A percentile compares a stretch with the other conserved stretches of the same genome.
phyloP scores from a whole-genome alignment of 345 rosid species.

The Isatis tinctoria region DNA sequence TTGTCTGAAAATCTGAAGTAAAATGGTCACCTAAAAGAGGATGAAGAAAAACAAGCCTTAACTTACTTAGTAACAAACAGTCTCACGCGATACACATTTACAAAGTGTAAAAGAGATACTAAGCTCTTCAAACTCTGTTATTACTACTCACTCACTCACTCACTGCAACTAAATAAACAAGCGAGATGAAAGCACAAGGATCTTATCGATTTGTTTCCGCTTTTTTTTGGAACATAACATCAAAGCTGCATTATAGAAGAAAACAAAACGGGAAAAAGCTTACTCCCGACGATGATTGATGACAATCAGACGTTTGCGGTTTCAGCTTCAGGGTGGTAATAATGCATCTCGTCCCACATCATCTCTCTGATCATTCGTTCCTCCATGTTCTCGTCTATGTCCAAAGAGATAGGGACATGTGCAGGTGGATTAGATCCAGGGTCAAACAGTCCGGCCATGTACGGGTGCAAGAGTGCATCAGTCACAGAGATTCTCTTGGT shows the following conservation, averaged over 20 bases:
- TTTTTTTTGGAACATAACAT: not conserved
- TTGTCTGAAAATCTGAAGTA: too few relatives aligned
- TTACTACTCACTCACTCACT: slow-evolving; percentile 21
- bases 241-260: slow-evolving; percentile 11
- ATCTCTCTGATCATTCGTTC: slow-evolving; percentile 58
- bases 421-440: slow-evolving; percentile 63
- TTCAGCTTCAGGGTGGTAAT: slow-evolving; percentile 66
- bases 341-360: slow-evolving; percentile 82
- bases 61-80: slow-evolving; percentile 18
- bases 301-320: slow-evolving; percentile 29
- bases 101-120: slow-evolving; percentile 14
- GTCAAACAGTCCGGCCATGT: slow-evolving; percentile 60
- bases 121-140: slow-evolving; percentile 17
- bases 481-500: slow-evolving; percentile 64
- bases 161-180: slow-evolving; percentile 16
- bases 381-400: slow-evolving; percentile 58
- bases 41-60: slow-evolving; percentile 11
- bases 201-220: not conserved
- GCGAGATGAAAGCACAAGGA: slow-evolving; percentile 6
- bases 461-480: slow-evolving; percentile 82
- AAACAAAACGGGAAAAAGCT: not conserved
- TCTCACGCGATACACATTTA: slow-evolving; percentile 7
- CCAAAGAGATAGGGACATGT: slow-evolving; percentile 55
- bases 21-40: too few relatives aligned
- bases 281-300: slow-evolving; percentile 5